phyloP scores from a whole-genome alignment of 169 alveolate species.

The Cyclospora cayetanensis region DNA sequence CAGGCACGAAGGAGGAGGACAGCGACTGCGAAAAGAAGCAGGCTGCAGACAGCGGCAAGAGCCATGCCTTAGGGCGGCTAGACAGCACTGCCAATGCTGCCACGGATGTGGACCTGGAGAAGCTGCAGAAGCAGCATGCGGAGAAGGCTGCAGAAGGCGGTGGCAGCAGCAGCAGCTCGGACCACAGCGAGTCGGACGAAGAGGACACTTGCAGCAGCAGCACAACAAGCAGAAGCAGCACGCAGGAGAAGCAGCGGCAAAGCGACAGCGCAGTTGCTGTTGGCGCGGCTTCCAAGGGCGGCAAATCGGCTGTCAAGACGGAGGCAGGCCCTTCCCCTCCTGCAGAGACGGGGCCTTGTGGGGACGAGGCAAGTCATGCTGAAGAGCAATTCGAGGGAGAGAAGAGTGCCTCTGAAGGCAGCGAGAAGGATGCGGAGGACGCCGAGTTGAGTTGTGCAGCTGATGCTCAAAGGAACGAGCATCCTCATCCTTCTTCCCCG shows the following conservation, averaged over 20 bases:
- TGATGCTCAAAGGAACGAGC: background rate
- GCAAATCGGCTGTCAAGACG: background rate
- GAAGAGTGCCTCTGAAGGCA: background rate
- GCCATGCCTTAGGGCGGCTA: background rate
- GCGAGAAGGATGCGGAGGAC: background rate
- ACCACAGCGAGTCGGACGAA: background rate
- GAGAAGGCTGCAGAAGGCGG: background rate
- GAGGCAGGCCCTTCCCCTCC: background rate
- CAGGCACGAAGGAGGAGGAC: background rate
- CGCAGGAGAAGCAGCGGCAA: background rate
- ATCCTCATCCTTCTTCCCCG: slow-evolving; percentile 72
- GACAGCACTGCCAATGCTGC: background rate
- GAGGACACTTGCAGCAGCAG: background rate
- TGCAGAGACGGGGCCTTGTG: background rate
- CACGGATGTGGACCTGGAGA: background rate
- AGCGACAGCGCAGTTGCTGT: background rate
- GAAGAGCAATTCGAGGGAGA: slow-evolving; percentile 56
- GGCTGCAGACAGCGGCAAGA: background rate
- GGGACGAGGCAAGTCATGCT: slow-evolving; percentile 11
- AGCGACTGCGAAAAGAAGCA: too few relatives aligned
- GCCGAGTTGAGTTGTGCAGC: background rate
- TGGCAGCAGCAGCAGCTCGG: background rate
- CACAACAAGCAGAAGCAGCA: background rate
- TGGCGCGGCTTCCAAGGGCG: background rate
- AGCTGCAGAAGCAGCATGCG: background rate